phyloP scores from a whole-genome alignment of 1,139 yeast species.

The Suzukiozyma palmioleophila region DNA sequence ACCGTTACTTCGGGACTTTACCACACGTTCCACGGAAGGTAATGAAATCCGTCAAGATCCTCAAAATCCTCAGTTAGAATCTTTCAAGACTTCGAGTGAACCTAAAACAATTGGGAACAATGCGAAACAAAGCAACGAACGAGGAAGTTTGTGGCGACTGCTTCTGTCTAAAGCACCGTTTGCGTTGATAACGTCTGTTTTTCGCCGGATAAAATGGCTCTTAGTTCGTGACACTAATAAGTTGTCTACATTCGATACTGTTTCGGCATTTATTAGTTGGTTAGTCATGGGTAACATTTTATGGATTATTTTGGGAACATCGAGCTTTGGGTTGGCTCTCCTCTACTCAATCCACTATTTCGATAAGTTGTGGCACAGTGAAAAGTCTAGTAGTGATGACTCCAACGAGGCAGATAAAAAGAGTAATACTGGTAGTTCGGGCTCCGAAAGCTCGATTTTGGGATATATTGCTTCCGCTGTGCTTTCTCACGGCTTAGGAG shows the following conservation, averaged over 20 bases:
- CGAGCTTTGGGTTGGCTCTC: slow-evolving; percentile 55
- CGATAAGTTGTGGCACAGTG: slow-evolving; percentile 23
- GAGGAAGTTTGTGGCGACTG: slow-evolving; percentile 34
- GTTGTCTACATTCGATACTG: slow-evolving; percentile 44
- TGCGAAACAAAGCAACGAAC: slow-evolving; percentile 36
- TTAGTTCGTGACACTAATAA: slow-evolving; percentile 49
- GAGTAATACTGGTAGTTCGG: not conserved
- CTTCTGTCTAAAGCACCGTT: slow-evolving; percentile 34
- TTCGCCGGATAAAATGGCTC: slow-evolving; percentile 56
- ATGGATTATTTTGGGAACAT: slow-evolving; percentile 63
- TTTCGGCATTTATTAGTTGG: slow-evolving; percentile 58
- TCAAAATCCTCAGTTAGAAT: no score
- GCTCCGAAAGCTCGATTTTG: slow-evolving; percentile 23
- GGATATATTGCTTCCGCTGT: slow-evolving; percentile 34
- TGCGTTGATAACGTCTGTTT: slow-evolving; percentile 25
- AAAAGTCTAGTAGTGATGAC: slow-evolving; percentile 13
- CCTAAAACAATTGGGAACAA: slow-evolving; percentile 29
- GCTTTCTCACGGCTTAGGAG: slow-evolving; percentile 38
- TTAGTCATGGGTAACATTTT: slow-evolving; percentile 49
- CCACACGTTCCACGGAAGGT: no score
- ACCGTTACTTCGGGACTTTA: no score
- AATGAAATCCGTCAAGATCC: no score
- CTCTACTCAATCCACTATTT: slow-evolving; percentile 45
- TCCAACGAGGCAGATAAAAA: slow-evolving; percentile 9
- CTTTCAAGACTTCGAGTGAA: slow-evolving; percentile 30